These are phyloP conservation scores for Sphagnum magellanicum DNA, from an alignment of 228 moss, liverwort and hornwort species.

Conservation along the genomic window DNA sequence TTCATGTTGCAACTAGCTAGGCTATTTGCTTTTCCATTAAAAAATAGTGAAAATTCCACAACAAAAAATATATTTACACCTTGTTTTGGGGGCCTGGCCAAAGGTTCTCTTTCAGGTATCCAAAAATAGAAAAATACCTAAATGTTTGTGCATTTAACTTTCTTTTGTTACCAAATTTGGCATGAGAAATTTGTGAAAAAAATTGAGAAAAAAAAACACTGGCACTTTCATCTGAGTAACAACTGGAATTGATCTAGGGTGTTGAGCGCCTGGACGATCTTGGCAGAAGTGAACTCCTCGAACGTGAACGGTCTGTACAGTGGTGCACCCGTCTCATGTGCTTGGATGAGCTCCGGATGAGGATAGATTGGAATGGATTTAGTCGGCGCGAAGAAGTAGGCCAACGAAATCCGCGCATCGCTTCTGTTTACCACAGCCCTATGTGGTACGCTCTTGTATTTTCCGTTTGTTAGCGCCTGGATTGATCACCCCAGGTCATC, in stretches of 20 bases:
- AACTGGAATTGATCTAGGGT: not conserved
- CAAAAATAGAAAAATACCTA: too few relatives aligned
- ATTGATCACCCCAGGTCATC: too few relatives aligned
- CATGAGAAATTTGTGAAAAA: too few relatives aligned
- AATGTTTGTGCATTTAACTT: too few relatives aligned
- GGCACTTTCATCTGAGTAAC: not conserved
- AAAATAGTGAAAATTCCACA: too few relatives aligned
- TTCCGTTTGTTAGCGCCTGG: conserved; percentile 36
- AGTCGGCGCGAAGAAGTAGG: conserved; percentile 32
- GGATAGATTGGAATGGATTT: conserved; percentile 19
- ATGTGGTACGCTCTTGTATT: conserved; percentile 49
- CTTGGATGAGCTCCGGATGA: conserved; percentile 25
- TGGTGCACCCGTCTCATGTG: conserved; percentile 3
- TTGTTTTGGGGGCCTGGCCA: too few relatives aligned
- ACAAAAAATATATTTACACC: too few relatives aligned
- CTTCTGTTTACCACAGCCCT: conserved; percentile 38
- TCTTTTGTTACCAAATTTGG: too few relatives aligned
- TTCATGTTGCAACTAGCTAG: too few relatives aligned
- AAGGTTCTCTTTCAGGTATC: too few relatives aligned
- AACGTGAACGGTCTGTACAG: conserved; percentile 28
- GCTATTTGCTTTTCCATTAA: too few relatives aligned
- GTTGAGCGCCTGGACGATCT: not conserved
- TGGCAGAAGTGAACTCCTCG: conserved; percentile 18
- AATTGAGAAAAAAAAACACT: too few relatives aligned
- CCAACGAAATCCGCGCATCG: conserved; percentile 30